These are phyloP conservation scores for Bretziella fagacearum DNA, from an alignment of 2,329 filamentous ascomycete genomes.

Conservation along the genomic window DNA sequence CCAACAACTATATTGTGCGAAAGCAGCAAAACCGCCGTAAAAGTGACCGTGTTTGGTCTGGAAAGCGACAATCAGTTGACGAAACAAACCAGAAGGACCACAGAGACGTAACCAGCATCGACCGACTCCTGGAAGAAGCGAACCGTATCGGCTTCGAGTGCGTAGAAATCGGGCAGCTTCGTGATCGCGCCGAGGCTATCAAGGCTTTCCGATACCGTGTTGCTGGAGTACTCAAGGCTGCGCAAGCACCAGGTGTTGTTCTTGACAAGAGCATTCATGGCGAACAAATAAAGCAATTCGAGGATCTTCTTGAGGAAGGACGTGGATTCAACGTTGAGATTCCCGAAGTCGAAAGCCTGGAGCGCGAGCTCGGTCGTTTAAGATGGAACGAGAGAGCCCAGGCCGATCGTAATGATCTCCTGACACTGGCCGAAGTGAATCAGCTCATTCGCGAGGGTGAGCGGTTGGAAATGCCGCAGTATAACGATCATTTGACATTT, in stretches of 20 bases:
- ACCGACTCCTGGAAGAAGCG: slow-evolving; percentile 66
- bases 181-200: slow-evolving; percentile 72
- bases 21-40: slow-evolving; percentile 97
- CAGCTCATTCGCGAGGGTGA: slow-evolving; percentile 63
- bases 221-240: slow-evolving; percentile 44
- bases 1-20: slow-evolving; percentile 85
- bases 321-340: slow-evolving; percentile 82
- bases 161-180: slow-evolving; percentile 70
- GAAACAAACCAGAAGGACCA: slow-evolving; percentile 79
- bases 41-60: slow-evolving; percentile 71
- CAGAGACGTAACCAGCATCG: slow-evolving; percentile 77
- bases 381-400: slow-evolving; percentile 75
- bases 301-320: slow-evolving; percentile 80
- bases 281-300: slow-evolving; percentile 55
- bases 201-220: slow-evolving; percentile 69
- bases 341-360: slow-evolving; percentile 68
- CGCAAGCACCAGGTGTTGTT: slow-evolving; percentile 5
- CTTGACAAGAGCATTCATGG: slow-evolving; percentile 30
- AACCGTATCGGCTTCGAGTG: slow-evolving; percentile 85
- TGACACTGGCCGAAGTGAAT: slow-evolving; percentile 62
- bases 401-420: slow-evolving; percentile 38
- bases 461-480: slow-evolving; percentile 59
- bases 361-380: slow-evolving; percentile 64
- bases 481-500: slow-evolving; percentile 61
- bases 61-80: slow-evolving; percentile 48